phyloP scores from a whole-genome alignment of 2,329 filamentous ascomycete genomes.

The Chrysosporium keratinophilum region DNA sequence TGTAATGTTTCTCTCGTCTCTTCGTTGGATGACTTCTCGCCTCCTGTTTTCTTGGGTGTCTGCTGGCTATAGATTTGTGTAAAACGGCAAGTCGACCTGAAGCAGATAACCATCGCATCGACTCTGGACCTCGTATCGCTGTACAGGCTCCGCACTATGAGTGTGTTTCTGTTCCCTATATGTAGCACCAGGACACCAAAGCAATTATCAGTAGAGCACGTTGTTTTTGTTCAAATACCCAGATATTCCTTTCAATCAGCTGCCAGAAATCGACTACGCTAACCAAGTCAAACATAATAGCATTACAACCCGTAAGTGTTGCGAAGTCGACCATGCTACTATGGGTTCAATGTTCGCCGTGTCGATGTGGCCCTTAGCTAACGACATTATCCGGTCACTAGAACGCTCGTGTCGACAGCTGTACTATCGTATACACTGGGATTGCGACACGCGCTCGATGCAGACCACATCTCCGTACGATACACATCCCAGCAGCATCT shows the following conservation, averaged over 20 bases:
- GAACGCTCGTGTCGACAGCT: constrained; percentile 62
- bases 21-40: background rate
- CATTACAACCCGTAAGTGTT: constrained; percentile 9
- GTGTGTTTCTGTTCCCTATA: background rate
- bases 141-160: background rate
- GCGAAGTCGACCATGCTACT: background rate
- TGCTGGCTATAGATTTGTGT: background rate
- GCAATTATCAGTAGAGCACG: background rate
- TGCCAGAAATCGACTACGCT: background rate
- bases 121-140: background rate
- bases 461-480: constrained; percentile 67
- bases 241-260: too few species aligned
- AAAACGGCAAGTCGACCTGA: background rate
- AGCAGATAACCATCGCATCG: background rate
- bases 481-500: background rate
- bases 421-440: constrained; percentile 81
- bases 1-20: constrained; percentile 6
- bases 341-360: background rate
- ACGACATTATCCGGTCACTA: constrained; percentile 18
- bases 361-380: background rate
- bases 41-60: background rate
- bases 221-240: background rate
- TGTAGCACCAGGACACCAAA: background rate
- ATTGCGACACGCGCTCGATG: constrained; percentile 87
- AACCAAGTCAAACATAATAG: background rate